Evolutionary conservation across 2,329 filamentous ascomycete species (phyloP).

Genomic region (Amauroascus niger): DNA sequence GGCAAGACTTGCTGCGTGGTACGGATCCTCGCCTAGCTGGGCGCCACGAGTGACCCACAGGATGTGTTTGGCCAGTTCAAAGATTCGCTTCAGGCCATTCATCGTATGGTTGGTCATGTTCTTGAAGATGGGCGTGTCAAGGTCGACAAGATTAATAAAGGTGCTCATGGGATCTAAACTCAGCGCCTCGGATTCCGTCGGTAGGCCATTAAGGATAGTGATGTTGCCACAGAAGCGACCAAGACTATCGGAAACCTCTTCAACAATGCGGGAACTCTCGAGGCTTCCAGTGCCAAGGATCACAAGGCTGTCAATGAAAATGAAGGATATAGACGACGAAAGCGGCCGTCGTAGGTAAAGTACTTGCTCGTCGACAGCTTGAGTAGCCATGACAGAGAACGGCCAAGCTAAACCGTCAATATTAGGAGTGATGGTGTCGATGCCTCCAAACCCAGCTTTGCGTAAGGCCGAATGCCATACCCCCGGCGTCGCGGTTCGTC

Average conservation of each 20-base stretch:
- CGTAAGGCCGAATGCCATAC: constrained; percentile 12
- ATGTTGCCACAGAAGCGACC: constrained; percentile 7
- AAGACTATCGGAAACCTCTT: constrained; percentile 1
- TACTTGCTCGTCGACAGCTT: constrained; percentile 10
- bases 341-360: constrained; percentile 1
- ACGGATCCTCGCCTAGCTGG: constrained; percentile 9
- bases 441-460: constrained; percentile 13
- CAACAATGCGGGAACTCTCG: background rate
- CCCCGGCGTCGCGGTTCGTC: background rate
- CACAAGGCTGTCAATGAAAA: background rate
- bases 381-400: constrained; percentile 4
- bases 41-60: constrained; percentile 13
- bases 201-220: constrained; percentile 5
- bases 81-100: background rate
- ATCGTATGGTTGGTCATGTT: background rate
- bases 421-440: constrained; percentile 10
- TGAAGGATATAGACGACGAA: background rate
- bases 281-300: background rate
- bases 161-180: constrained; percentile 15
- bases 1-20: constrained; percentile 7
- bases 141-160: constrained; percentile 13
- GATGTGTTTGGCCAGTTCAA: background rate
- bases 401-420: background rate
- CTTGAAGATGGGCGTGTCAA: constrained; percentile 14
- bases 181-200: constrained; percentile 18